Base-by-base conservation (phyloP, 345 rosid genomes). In the Populus pruinosa region DNA sequence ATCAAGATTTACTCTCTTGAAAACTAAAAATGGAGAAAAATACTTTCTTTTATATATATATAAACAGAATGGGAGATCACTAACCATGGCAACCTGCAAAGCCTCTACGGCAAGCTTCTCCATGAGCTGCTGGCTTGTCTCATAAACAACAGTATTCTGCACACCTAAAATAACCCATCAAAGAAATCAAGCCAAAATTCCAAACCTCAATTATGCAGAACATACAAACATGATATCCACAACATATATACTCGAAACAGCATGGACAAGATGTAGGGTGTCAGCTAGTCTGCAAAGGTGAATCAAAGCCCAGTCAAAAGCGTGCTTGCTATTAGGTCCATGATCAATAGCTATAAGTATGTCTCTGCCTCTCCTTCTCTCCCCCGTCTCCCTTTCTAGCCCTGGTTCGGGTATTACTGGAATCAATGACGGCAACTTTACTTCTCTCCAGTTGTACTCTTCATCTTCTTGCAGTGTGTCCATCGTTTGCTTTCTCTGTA, bases 91-190 rank as follows among this genome's bases (percentile, higher is more conserved):
- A 83, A 90, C 90, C 83, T 89, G 87, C 49, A 84, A 79, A 39
- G 97, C 98, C 85, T 94, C 98, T 18, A 87, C 78, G 29, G 97
- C 92, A 53, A 91, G 91, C 81, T 87, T 90, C 85, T 94, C 97
- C 96, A 91, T 84, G 10, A 94, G 84, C 6, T 74, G 86, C 79
- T 90, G 91, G 59, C 88, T 83, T 70, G 65, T 80, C 81, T 94
- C 94, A 71, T 88, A 88, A 76, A 92, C 90, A 41, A 91, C 18
- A 71, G 85, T 83, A 75, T 94, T 91, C 72, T 84, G 78, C 53
- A 89, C 87, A 77, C 83, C 95, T 91, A 35, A 67, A 76, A 18
- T 70, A 80, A 72, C 63, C 35, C 70, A 71, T 6, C 2, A 35
- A 75, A 47, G n/a, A 17, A 62, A 59, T 70, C 29, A 64, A 33